Conservation (phyloP, 768 basidiomycete genomes). For the Dentipellis sp. region DNA sequence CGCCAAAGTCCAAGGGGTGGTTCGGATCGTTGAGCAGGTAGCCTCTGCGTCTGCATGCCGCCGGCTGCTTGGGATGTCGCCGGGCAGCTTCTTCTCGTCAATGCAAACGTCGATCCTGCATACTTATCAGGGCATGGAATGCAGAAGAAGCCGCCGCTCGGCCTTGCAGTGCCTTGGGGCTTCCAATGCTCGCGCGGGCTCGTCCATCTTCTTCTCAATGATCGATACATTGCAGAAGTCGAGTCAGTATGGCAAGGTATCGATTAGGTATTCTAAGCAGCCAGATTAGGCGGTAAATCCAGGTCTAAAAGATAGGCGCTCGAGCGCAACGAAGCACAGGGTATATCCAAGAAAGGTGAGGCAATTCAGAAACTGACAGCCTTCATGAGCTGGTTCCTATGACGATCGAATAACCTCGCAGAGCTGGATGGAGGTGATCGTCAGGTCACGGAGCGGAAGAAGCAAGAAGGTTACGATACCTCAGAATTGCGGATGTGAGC, state of each 20-base stretch:
- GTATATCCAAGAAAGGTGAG: constrained; percentile 5
- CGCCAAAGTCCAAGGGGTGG: neutral
- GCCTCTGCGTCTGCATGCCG: too few species aligned
- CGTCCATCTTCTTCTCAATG: too few species aligned
- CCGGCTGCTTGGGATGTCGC: too few species aligned
- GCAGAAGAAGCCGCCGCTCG: too few species aligned
- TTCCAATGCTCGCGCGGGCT: too few species aligned
- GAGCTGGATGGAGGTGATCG: constrained; percentile 32
- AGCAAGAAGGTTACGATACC: constrained; percentile 32
- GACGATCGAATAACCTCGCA: constrained; percentile 67
- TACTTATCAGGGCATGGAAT: too few species aligned
- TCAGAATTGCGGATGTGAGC: constrained; percentile 60
- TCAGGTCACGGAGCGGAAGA: constrained; percentile 9
- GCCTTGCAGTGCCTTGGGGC: too few species aligned
- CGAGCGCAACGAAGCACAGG: constrained; percentile 3
- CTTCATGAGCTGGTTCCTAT: constrained; percentile 55
- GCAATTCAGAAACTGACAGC: constrained; percentile 23
- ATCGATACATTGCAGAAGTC: neutral
- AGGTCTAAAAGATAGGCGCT: neutral
- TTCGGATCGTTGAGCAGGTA: neutral
- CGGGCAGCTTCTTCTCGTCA: neutral
- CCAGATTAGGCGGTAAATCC: neutral
- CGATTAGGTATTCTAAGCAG: neutral
- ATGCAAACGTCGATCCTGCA: neutral
- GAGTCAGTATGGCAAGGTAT: neutral